phyloP scores from a whole-genome alignment of 2,329 filamentous ascomycete genomes.

The Aspergillus transmontanensis region DNA sequence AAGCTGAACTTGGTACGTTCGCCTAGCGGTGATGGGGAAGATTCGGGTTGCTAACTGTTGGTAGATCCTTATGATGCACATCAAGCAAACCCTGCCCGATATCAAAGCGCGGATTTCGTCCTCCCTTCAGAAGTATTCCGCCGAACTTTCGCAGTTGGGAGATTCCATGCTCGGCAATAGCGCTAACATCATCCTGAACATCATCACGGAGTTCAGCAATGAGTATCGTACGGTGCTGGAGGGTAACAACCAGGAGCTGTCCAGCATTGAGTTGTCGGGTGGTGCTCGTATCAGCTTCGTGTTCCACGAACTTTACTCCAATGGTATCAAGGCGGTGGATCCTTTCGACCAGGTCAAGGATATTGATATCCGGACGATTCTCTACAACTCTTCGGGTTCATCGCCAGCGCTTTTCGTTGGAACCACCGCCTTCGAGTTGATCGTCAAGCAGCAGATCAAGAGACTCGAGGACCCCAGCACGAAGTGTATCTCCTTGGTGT shows the following conservation, averaged over 20 bases:
- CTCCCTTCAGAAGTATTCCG: slow-evolving; percentile 86
- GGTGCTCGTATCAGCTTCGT: slow-evolving; percentile 99
- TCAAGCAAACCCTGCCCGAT: slow-evolving; percentile 97
- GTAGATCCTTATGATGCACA: slow-evolving; percentile 99
- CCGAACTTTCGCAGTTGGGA: slow-evolving; percentile 79
- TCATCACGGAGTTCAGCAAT: slow-evolving; percentile 98
- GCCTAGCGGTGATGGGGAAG: background rate
- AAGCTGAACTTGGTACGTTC: slow-evolving; percentile 78
- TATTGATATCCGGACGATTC: slow-evolving; percentile 91
- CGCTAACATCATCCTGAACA: slow-evolving; percentile 94
- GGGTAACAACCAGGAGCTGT: slow-evolving; percentile 94
- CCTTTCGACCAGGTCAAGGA: slow-evolving; percentile 98
- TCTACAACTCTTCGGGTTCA: slow-evolving; percentile 99
- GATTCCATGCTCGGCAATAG: slow-evolving; percentile 96
- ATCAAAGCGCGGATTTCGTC: slow-evolving; percentile 97
- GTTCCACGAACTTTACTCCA: slow-evolving; percentile 97
- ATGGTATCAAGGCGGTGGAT: slow-evolving; percentile 96
- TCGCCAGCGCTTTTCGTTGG: slow-evolving; percentile 96
- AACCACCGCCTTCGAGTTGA: slow-evolving; percentile 96
- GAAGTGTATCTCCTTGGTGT: slow-evolving; percentile 96
- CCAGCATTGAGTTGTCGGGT: slow-evolving; percentile 89
- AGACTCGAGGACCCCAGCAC: slow-evolving; percentile 92
- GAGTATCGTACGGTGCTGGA: slow-evolving; percentile 96
- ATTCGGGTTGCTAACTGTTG: slow-evolving; percentile 33
- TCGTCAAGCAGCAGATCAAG: slow-evolving; percentile 98